Base-by-base conservation (phyloP, 805 yeast genomes). In the Kodamaea nitidulidarum region DNA sequence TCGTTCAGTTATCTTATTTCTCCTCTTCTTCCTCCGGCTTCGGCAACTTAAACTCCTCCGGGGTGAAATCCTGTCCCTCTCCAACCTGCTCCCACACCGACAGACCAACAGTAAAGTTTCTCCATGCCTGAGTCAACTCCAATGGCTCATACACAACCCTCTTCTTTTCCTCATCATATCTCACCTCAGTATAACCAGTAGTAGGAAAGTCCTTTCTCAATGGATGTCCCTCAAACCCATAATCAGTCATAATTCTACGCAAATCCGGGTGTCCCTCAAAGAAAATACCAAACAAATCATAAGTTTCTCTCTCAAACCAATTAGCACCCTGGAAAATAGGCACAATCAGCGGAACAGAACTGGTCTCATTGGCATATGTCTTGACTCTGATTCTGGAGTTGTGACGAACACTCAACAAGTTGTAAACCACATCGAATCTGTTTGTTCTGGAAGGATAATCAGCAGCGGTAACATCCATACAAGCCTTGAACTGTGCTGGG, bases 41-140 rank as follows among this genome's bases (percentile, higher is more conserved):
- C 38, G 95, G 95, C 55, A 87, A 77, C 61, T 81, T 81, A 74
- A 86, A 87, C 29, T 77, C 63, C 46, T 81, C 88, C 5, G 95
- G 95, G 16, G 91, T 79, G 49, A 73, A 78, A 60, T 87, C 95
- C 45, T 76, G 72, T 54, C 95, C 95, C 14, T 81, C 83, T 42
- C 95, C 95, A 50, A 86, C 91, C 50, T 84, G 95, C 62, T 87
- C 95, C 93, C 95, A 87, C 35, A 84, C 88, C 22, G 91, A 79
- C 8, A 91, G 80, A 34, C 95, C 95, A 34, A 85, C 95, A 18
- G 84, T 71, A 69, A 87, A 87, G 71, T 85, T 84, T 73, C 95
- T 80, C 80, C 87, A 87, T 10, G 95, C 95, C 68, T 87, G 95
- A 22, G 95, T 84, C 60, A 87, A 73, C 70, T 87, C 95, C 56